Evolutionary conservation across 2,329 filamentous ascomycete species (phyloP).

Genomic region (Chlorencoelia australis): DNA sequence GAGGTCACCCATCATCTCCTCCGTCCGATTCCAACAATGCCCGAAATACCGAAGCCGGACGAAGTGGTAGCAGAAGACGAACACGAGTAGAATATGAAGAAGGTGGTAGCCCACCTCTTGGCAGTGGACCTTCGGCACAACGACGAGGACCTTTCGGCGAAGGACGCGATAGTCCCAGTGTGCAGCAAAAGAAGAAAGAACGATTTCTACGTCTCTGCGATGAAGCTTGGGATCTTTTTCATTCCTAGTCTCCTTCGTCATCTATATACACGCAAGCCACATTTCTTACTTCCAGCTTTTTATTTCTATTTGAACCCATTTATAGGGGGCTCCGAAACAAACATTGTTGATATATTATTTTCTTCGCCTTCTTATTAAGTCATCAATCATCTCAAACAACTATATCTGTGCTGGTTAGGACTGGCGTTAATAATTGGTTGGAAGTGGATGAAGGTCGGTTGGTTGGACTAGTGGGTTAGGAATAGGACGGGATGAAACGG

Average conservation of each 20-base stretch:
- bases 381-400: too few relatives aligned
- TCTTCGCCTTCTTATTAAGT: too few relatives aligned
- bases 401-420: too few relatives aligned
- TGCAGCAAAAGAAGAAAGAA: constrained; percentile 76
- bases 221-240: constrained; percentile 92
- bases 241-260: constrained; percentile 50
- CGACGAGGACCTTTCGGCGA: constrained; percentile 67
- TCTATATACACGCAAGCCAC: neutral
- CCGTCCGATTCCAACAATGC: constrained; percentile 38
- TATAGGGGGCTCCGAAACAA: too few relatives aligned
- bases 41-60: constrained; percentile 23
- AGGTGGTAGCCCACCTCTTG: constrained; percentile 75
- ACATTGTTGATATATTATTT: too few relatives aligned
- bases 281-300: neutral
- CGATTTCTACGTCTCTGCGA: constrained; percentile 83
- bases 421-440: too few relatives aligned
- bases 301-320: constrained; percentile 5
- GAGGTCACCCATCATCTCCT: constrained; percentile 82
- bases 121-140: constrained; percentile 54
- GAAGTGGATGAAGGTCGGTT: too few relatives aligned
- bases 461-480: too few relatives aligned
- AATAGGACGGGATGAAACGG: neutral
- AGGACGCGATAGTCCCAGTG: constrained; percentile 74
- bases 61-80: constrained; percentile 59
- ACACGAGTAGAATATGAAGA: constrained; percentile 89